These are phyloP conservation scores for Aureobasidium sp. DNA, from an alignment of 2,329 filamentous ascomycete genomes.

Conservation along the genomic window DNA sequence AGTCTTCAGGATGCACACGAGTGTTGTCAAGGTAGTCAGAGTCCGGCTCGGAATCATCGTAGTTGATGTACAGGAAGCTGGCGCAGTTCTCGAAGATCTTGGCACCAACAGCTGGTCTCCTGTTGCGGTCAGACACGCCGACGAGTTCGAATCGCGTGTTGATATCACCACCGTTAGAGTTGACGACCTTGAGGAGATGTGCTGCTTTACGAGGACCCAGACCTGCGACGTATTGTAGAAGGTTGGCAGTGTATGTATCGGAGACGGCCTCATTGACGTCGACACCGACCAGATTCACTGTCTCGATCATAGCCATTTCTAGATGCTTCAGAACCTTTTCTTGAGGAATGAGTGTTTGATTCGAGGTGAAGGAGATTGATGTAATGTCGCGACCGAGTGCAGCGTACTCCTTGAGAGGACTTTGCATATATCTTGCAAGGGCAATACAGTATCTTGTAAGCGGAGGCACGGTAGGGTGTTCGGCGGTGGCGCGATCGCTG, in stretches of 20 bases:
- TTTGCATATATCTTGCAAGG: constrained; percentile 85
- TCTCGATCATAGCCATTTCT: constrained; percentile 96
- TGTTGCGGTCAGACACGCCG: constrained; percentile 64
- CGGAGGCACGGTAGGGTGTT: constrained; percentile 73
- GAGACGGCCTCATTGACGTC: constrained; percentile 87
- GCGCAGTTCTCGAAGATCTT: constrained; percentile 96
- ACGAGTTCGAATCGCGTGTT: constrained; percentile 80
- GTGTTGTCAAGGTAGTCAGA: constrained; percentile 95
- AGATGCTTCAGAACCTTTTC: constrained; percentile 81
- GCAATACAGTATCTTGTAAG: constrained; percentile 85
- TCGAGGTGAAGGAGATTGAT: constrained; percentile 81
- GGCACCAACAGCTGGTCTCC: constrained; percentile 61
- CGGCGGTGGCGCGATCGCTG: constrained; percentile 67
- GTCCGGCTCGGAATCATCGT: constrained; percentile 70
- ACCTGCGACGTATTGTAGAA: constrained; percentile 85
- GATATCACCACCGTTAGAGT: constrained; percentile 80
- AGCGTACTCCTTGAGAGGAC: constrained; percentile 93
- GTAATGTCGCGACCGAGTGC: constrained; percentile 81
- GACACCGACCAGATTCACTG: constrained; percentile 94
- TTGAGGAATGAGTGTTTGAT: constrained; percentile 79
- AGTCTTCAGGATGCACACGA: constrained; percentile 95
- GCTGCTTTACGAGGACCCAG: constrained; percentile 88
- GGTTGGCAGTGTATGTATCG: constrained; percentile 74
- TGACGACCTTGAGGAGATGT: constrained; percentile 79
- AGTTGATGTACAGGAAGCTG: constrained; percentile 87